Evolutionary conservation across 225 moss, liverwort and hornwort genomes (phyloP).

Genomic region (Straminergon stramineum): DNA sequence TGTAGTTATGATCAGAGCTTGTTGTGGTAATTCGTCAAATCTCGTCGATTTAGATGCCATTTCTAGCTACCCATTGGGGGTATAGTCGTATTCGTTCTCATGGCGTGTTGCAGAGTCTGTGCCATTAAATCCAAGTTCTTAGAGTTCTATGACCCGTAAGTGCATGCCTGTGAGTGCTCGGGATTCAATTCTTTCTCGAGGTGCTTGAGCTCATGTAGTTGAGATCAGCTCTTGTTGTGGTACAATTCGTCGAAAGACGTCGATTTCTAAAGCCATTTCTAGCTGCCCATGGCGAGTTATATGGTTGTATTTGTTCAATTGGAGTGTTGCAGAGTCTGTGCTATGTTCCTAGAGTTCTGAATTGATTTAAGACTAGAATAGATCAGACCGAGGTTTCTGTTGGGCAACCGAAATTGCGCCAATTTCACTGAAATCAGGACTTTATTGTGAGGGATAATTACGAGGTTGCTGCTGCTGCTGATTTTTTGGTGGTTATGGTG

Average conservation of each 20-base stretch:
- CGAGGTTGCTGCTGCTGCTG: neutral
- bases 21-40: neutral
- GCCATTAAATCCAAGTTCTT: neutral
- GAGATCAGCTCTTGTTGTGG: neutral
- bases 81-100: neutral
- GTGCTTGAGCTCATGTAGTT: neutral
- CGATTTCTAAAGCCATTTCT: neutral
- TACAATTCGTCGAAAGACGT: neutral
- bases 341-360: neutral
- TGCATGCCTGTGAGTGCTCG: constrained; percentile 54
- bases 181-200: neutral
- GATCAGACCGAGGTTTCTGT: neutral
- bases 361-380: neutral
- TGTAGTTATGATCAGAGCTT: neutral
- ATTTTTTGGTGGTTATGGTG: neutral
- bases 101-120: neutral
- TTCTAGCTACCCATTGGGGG: neutral
- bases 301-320: neutral
- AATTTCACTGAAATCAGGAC: neutral
- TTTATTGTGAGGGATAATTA: neutral
- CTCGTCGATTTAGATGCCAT: too few relatives aligned
- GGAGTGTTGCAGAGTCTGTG: neutral
- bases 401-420: neutral
- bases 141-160: constrained; percentile 45
- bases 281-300: neutral